These are phyloP conservation scores for Westerdykella ornata DNA, from an alignment of 2,329 filamentous ascomycete genomes.

Conservation along the genomic window DNA sequence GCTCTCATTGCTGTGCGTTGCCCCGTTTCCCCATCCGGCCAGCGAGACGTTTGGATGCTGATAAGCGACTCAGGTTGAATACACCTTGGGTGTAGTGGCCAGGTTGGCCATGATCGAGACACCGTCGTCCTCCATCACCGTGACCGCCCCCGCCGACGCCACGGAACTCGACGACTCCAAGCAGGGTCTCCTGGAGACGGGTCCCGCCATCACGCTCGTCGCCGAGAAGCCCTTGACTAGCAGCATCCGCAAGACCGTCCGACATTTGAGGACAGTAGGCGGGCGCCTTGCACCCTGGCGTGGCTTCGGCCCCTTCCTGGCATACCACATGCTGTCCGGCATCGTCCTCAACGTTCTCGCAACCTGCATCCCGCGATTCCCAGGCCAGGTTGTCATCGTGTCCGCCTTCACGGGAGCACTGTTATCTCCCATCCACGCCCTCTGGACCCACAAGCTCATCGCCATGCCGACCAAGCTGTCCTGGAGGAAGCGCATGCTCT, in stretches of 20 bases:
- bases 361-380: conserved; percentile 33
- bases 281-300: conserved; percentile 64
- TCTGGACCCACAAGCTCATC: conserved; percentile 84
- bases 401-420: conserved; percentile 54
- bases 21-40: background rate
- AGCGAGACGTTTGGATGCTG: background rate
- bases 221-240: conserved; percentile 55
- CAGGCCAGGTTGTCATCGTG: conserved; percentile 47
- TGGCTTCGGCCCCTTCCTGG: conserved; percentile 51
- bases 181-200: conserved; percentile 35
- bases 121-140: conserved; percentile 46
- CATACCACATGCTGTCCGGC: conserved; percentile 29
- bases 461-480: conserved; percentile 56
- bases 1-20: conserved; percentile 37
- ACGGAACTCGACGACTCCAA: conserved; percentile 39
- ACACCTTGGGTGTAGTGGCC: conserved; percentile 55
- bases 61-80: conserved; percentile 34
- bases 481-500: conserved; percentile 61
- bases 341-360: conserved; percentile 43
- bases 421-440: conserved; percentile 62
- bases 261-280: conserved; percentile 56
- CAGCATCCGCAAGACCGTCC: conserved; percentile 52
- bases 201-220: conserved; percentile 39
- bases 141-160: conserved; percentile 46
- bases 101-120: conserved; percentile 60